phyloP scores from a whole-genome alignment of 805 yeast genomes.

The Suhomyces kilbournensis region DNA sequence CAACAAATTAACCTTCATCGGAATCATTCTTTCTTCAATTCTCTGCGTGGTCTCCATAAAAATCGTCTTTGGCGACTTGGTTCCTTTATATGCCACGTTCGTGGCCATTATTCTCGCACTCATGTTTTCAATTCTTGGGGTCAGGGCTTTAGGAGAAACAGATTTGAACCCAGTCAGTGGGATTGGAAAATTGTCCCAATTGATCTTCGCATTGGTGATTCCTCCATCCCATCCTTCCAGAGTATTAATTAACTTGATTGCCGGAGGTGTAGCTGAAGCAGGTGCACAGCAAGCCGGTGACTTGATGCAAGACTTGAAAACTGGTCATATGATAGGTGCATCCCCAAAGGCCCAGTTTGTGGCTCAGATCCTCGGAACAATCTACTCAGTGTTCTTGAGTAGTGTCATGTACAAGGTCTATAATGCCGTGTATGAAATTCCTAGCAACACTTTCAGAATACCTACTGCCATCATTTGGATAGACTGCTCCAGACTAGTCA shows the following conservation, averaged over 20 bases:
- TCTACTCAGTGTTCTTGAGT: conserved; percentile 78
- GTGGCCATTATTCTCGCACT: conserved; percentile 74
- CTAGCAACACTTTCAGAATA: conserved; percentile 74
- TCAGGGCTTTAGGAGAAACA: conserved; percentile 93
- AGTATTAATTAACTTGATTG: conserved; percentile 79
- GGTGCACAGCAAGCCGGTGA: conserved; percentile 99
- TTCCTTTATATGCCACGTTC: conserved; percentile 68
- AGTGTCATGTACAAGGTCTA: conserved; percentile 81
- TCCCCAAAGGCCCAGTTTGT: conserved; percentile 88
- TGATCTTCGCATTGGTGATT: conserved; percentile 77
- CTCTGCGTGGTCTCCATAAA: conserved; percentile 66
- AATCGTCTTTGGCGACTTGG: conserved; percentile 62
- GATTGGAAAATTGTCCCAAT: conserved; percentile 89
- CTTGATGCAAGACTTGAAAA: conserved; percentile 93
- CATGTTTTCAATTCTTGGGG: conserved; percentile 79
- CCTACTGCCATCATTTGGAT: conserved; percentile 98
- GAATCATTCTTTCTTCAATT: conserved; percentile 63
- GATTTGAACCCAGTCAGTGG: conserved; percentile 97
- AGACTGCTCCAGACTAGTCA: conserved; percentile 89
- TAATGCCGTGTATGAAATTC: conserved; percentile 79
- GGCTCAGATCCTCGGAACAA: conserved; percentile 86
- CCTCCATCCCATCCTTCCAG: conserved; percentile 77
- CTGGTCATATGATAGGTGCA: conserved; percentile 89
- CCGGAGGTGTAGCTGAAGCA: conserved; percentile 97
- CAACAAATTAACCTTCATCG: conserved; percentile 47